Evolutionary conservation across 331 rosid species (phyloP), one percentile per base, ranked within the genome.

Genomic region (Malus hybrid): DNA sequence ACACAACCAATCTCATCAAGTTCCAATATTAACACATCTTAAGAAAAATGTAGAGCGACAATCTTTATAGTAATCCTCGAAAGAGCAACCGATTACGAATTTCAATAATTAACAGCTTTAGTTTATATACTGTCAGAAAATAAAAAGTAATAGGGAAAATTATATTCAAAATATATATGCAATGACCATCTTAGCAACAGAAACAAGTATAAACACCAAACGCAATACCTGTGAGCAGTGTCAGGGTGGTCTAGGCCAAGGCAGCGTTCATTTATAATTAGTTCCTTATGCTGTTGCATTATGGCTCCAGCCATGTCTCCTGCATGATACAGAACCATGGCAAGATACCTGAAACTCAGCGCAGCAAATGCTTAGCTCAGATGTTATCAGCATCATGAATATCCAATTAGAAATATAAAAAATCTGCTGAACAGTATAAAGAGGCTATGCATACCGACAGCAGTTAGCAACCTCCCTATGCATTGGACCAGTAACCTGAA

Each of bases 271-370:
- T 95, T 95, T 73, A 95, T 95, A 70, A 92, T 95, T 24, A 95
- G 85, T 75, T 92, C 99, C 88, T 95, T 95, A 80, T 95, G 99
- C 81, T 95, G 97, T 79, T 95, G 99, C 87, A 88, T 89, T 74
- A 95, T 90, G 70, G 99, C 99, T 52, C 97, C 99, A 44, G 97
- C 96, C 99, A 90, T 90, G 77, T 95, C 99, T 79, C 99, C 99
- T 15, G 98, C 96, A 85, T 95, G 99, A 81, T 95, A 95, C 79
- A 95, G 81, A 81, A 95, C 99, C 99, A 90, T 95, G 67, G 99
- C 99, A 71, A 95, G 99, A 84, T 95, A 90, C 93, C 99, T 95
- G 94, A 83, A 86, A 88, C 36, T 71, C 71, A 34, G 57, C 63
- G 44, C 63, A 77, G 74, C 59, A 42, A 11, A 8, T 46, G 55